phyloP scores from a whole-genome alignment of 345 rosid genomes.

The Erodium maritimum region DNA sequence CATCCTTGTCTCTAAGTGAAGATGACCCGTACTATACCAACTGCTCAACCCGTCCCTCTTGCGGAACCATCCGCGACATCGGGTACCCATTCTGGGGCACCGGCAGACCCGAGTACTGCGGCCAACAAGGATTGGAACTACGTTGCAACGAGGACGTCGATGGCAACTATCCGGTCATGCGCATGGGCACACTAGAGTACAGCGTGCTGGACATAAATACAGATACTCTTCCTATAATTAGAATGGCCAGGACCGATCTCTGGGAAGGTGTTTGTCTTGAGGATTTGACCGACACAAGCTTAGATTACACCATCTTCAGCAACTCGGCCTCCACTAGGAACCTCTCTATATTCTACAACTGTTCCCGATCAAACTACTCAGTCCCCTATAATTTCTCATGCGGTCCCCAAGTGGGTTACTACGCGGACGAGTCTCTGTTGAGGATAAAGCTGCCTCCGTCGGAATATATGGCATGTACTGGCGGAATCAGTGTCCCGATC shows the following conservation, averaged over 20 bases:
- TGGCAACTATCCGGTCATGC: slow-evolving; percentile 9
- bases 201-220: too few relatives aligned
- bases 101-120: slow-evolving; percentile 19
- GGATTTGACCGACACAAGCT: neutral
- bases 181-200: too few relatives aligned
- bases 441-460: too few relatives aligned
- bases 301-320: neutral
- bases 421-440: too few relatives aligned
- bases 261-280: slow-evolving; percentile 11
- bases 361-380: slow-evolving; percentile 3
- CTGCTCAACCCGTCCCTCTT: slow-evolving; percentile 19
- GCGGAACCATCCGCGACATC: slow-evolving; percentile 19
- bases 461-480: too few relatives aligned
- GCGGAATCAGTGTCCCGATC: slow-evolving; percentile 13
- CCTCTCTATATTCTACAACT: slow-evolving; percentile 22
- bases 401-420: too few relatives aligned
- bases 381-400: neutral
- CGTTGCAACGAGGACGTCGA: neutral
- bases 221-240: neutral
- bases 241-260: slow-evolving; percentile 11
- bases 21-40: slow-evolving; percentile 7
- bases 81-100: slow-evolving; percentile 48
- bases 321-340: neutral
- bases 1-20: slow-evolving; percentile 11
- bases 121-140: slow-evolving; percentile 23